These are phyloP conservation scores for Glutinoglossum americanum DNA, from an alignment of 495 filamentous ascomycete species.

Conservation along the genomic window DNA sequence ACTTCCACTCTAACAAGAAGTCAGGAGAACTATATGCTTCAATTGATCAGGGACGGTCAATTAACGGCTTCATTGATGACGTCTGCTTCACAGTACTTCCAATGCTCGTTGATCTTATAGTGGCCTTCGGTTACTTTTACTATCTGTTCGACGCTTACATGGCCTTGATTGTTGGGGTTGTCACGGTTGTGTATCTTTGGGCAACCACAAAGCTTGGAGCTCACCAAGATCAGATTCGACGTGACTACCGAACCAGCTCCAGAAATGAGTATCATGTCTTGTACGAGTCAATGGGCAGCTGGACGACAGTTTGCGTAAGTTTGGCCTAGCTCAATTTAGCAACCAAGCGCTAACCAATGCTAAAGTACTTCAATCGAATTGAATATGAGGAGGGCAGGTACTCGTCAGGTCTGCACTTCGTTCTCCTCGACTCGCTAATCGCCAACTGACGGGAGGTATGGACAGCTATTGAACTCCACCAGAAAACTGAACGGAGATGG, in stretches of 20 bases:
- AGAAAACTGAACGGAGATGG: slow-evolving; percentile 11
- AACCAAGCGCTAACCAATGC: neutral
- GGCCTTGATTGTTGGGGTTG: slow-evolving; percentile 42
- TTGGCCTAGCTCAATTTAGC: neutral
- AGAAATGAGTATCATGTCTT: slow-evolving; percentile 38
- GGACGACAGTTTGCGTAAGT: slow-evolving; percentile 33
- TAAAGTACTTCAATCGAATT: slow-evolving; percentile 43
- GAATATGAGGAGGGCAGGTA: slow-evolving; percentile 42
- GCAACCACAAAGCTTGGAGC: slow-evolving; percentile 29
- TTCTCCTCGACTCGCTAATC: neutral
- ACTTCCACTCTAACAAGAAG: slow-evolving; percentile 58
- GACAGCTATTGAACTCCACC: slow-evolving; percentile 14
- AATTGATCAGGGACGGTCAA: slow-evolving; percentile 38
- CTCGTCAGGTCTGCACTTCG: slow-evolving; percentile 16
- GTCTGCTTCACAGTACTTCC: slow-evolving; percentile 46
- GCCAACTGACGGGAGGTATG: neutral
- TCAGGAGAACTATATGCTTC: slow-evolving; percentile 48
- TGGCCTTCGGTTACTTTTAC: slow-evolving; percentile 50
- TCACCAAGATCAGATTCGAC: slow-evolving; percentile 21
- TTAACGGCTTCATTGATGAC: slow-evolving; percentile 41
- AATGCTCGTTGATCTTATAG: slow-evolving; percentile 45
- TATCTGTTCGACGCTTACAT: slow-evolving; percentile 52
- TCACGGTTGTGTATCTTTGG: slow-evolving; percentile 40
- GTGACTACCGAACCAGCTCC: slow-evolving; percentile 16
- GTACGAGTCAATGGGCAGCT: slow-evolving; percentile 41